Percentiles rank a stretch among this genome's conserved stretches.
Conservation (phyloP, 345 rosid genomes). For the Dimocarpus longan region DNA sequence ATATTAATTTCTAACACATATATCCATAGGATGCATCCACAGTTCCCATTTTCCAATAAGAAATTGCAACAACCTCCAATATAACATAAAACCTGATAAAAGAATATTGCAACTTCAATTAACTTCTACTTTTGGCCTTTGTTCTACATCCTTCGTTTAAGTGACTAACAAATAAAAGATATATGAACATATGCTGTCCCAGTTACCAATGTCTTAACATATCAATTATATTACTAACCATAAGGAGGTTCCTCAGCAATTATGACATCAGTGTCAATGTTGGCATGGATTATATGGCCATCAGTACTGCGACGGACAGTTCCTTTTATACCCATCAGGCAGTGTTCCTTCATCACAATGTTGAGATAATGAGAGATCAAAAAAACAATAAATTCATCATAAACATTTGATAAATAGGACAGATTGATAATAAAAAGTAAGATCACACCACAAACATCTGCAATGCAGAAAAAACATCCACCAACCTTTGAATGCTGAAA, state of each 20-base stretch:
- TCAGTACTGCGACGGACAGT: conserved; percentile 98
- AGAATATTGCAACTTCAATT: background rate
- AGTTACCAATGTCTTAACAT: background rate
- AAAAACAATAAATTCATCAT: conserved; percentile 7
- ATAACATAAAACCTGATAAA: background rate
- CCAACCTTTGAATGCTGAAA: conserved; percentile 98
- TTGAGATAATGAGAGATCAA: conserved; percentile 11
- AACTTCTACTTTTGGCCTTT: background rate
- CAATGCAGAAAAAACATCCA: conserved; percentile 21
- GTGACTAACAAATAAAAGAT: background rate
- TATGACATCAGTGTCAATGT: conserved; percentile 96
- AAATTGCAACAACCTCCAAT: background rate
- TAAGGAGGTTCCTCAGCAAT: conserved; percentile 98
- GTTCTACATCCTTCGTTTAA: background rate
- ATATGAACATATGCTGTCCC: conserved; percentile 2
- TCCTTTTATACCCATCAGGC: conserved; percentile 99
- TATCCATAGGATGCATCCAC: background rate
- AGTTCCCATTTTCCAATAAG: background rate
- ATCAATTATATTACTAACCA: conserved; percentile 54
- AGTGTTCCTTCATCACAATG: conserved; percentile 74
- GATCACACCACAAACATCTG: conserved; percentile 7
- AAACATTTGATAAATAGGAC: conserved; percentile 14
- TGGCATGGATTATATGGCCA: conserved; percentile 98
- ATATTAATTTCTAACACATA: background rate
- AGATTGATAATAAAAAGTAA: background rate